These are phyloP conservation scores for Thelonectria blattea DNA, from an alignment of 2,329 filamentous ascomycete species.

Conservation along the genomic window DNA sequence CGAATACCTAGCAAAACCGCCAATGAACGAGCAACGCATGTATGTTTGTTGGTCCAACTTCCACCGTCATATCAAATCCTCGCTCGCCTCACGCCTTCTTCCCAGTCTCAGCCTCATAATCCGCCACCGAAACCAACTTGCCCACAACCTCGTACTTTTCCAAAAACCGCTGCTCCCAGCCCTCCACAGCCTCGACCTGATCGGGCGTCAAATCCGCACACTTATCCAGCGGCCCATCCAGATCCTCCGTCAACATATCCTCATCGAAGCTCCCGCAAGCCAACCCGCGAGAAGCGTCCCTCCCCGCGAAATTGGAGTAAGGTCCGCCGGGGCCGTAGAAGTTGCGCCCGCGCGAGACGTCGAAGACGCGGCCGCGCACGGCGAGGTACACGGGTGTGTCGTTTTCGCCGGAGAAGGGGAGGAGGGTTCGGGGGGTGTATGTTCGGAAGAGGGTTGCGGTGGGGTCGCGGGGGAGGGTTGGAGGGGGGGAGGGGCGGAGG, in stretches of 20 bases:
- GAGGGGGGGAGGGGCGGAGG: slow-evolving; percentile 55
- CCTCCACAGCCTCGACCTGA: slow-evolving; percentile 81
- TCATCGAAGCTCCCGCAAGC: slow-evolving; percentile 93
- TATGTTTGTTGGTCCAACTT: too few relatives aligned
- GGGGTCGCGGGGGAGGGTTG: slow-evolving; percentile 57
- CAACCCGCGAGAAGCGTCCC: slow-evolving; percentile 86
- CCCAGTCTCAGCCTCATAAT: slow-evolving; percentile 38
- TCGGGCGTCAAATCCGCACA: slow-evolving; percentile 74
- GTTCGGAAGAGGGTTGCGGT: slow-evolving; percentile 68
- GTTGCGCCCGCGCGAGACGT: slow-evolving; percentile 84
- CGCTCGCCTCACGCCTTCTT: slow-evolving; percentile 23
- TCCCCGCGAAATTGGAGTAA: slow-evolving; percentile 94
- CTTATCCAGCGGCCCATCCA: slow-evolving; percentile 81
- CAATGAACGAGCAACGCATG: too few relatives aligned
- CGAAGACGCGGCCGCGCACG: slow-evolving; percentile 90
- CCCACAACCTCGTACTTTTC: slow-evolving; percentile 98
- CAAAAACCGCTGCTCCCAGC: slow-evolving; percentile 92
- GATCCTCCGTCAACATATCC: slow-evolving; percentile 91
- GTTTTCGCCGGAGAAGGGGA: slow-evolving; percentile 81
- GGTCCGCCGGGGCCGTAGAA: slow-evolving; percentile 97
- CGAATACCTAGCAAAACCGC: background rate
- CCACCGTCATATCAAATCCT: background rate
- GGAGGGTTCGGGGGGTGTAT: slow-evolving; percentile 80
- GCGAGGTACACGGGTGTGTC: slow-evolving; percentile 82
- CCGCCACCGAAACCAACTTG: slow-evolving; percentile 68